These are phyloP conservation scores for Talaromyces sp. DNA, from an alignment of 2,329 filamentous ascomycete species.

Conservation along the genomic window DNA sequence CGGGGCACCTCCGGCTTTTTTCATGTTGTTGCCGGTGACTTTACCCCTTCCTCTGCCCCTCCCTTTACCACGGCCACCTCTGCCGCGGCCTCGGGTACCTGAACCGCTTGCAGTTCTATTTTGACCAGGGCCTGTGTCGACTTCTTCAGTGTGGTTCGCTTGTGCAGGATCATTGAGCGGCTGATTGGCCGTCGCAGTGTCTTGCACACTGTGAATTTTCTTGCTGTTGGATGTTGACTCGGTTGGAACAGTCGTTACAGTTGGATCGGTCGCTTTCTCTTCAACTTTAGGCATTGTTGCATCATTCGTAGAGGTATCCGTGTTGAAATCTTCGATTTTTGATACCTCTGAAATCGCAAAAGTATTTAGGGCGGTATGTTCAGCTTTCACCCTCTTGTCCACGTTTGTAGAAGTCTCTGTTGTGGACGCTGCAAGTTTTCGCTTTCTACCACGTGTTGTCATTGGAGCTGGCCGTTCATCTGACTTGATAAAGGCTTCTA, in stretches of 20 bases:
- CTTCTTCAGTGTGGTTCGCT: slow-evolving; percentile 24
- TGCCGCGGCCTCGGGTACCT: slow-evolving; percentile 29
- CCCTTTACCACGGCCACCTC: slow-evolving; percentile 32
- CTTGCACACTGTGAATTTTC: slow-evolving; percentile 21
- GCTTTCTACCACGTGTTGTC: slow-evolving; percentile 14
- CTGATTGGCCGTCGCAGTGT: slow-evolving; percentile 19
- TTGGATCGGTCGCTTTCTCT: slow-evolving; percentile 23
- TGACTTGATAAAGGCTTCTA: not conserved
- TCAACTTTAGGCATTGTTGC: slow-evolving; percentile 32
- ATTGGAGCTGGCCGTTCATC: not conserved
- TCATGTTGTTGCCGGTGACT: slow-evolving; percentile 24
- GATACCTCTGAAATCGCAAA: not conserved
- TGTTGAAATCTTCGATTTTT: not conserved
- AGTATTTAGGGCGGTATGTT: slow-evolving; percentile 17
- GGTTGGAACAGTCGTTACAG: slow-evolving; percentile 19
- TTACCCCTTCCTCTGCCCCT: slow-evolving; percentile 15
- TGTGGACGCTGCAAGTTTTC: slow-evolving; percentile 2
- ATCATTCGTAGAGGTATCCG: slow-evolving; percentile 5
- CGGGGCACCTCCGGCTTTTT: slow-evolving; percentile 26
- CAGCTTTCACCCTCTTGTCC: slow-evolving; percentile 31
- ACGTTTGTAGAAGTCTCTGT: slow-evolving; percentile 6
- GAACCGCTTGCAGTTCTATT: slow-evolving; percentile 18
- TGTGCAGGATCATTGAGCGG: slow-evolving; percentile 20
- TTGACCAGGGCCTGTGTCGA: slow-evolving; percentile 23
- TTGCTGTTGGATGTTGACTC: slow-evolving; percentile 5